phyloP scores from a whole-genome alignment of 345 rosid genomes.

The Gossypium turneri region DNA sequence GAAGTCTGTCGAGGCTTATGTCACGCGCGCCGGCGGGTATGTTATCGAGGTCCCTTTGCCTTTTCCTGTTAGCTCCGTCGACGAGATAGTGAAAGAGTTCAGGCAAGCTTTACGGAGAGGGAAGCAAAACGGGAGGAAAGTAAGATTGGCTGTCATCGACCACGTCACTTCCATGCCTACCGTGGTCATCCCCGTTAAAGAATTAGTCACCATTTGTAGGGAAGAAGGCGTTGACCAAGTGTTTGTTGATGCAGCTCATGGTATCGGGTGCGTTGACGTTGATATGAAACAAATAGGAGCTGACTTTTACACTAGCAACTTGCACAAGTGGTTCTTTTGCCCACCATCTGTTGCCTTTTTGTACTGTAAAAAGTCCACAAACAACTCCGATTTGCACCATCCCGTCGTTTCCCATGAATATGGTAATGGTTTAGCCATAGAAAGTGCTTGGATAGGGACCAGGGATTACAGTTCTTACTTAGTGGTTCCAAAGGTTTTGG shows the following conservation, averaged over 20 bases:
- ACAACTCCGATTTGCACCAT: conserved; percentile 59
- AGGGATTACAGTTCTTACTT: conserved; percentile 89
- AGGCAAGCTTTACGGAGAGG: conserved; percentile 57
- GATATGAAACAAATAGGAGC: conserved; percentile 90
- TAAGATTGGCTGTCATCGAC: conserved; percentile 86
- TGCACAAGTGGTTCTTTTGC: conserved; percentile 93
- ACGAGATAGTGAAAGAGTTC: conserved; percentile 62
- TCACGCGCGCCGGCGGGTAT: conserved; percentile 77
- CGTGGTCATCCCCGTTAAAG: conserved; percentile 75
- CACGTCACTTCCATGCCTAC: conserved; percentile 93
- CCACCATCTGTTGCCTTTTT: conserved; percentile 90
- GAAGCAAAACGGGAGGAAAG: conserved; percentile 53
- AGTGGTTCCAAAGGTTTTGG: conserved; percentile 72
- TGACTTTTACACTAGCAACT: conserved; percentile 81
- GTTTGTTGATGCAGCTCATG: conserved; percentile 93
- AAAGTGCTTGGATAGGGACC: conserved; percentile 92
- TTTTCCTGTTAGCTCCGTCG: conserved; percentile 63
- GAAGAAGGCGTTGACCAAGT: conserved; percentile 86
- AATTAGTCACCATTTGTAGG: conserved; percentile 78
- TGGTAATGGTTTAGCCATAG: conserved; percentile 81
- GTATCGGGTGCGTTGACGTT: conserved; percentile 80
- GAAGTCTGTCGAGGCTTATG: conserved; percentile 84
- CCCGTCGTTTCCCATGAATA: conserved; percentile 92
- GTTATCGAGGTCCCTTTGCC: conserved; percentile 82
- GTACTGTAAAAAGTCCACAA: conserved; percentile 51